Base-by-base conservation (phyloP, 73 alveolate species). In the Blepharisma japonicum region DNA sequence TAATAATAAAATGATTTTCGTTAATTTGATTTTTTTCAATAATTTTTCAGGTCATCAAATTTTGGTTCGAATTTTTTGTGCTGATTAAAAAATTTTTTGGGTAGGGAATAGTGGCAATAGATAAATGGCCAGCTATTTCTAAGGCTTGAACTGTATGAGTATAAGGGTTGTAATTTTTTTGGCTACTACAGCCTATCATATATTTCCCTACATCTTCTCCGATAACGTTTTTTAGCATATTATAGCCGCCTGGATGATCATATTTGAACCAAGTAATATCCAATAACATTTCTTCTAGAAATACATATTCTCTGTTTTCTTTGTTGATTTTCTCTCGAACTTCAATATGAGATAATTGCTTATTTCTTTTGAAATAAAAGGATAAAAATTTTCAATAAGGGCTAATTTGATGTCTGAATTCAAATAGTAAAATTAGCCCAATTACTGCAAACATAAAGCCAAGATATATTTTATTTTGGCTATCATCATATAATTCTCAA, bases 181-280 rank as follows among this genome's bases (percentile, higher is more conserved):
- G 47, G 47, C 74, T 61, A 25, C 74, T 61, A 48, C 74, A 61
- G 38, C 74, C 74, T 14, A 61, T 39, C 74, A 61, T 61, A 5
- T 61, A 61, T 39, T 61, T 61, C 5, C 74, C 74, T 18, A 25
- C 46, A 61, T 61, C 74, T 61, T 61, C 74, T 25, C 74, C 74
- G 5, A 20, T 20, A 25, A n/a, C 14, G 2, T 61, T 39, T 25
- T n/a, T 20, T 8, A 61, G 18, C 74, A 61, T 61, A 61, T 20
- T 14, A 14, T 11, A 20, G n/a, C 74, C 74, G 0, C 74, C 74
- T 18, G 74, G 74, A 61, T 61, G 74, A 25, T 39, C 23, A 9
- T 14, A 14, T 14, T 9, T 20, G 23, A 61, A 61, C 14, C 23
- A 39, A 8, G 47, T 39, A 25, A 61, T 39, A 61, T 61, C 46